Percentiles rank a stretch among this genome's conserved stretches.
Conservation (phyloP, 108 stramenopile species). For the Mayamaea pseudoterrestris region DNA sequence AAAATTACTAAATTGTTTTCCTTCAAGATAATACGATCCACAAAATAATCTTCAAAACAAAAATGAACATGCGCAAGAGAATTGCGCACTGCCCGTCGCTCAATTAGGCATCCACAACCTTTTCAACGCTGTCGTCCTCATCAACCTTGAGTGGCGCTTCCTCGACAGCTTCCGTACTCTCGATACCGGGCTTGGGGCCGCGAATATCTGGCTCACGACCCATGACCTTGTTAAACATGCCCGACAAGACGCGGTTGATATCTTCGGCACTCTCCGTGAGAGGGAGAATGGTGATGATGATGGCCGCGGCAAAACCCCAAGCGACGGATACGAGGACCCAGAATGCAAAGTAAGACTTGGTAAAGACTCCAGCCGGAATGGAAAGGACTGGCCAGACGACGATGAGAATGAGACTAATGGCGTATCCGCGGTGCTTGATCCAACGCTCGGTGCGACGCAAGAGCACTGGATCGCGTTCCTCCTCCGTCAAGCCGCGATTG, state of each 20-base stretch:
- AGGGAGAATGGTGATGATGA: slow-evolving; percentile 65
- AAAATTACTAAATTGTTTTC: no score
- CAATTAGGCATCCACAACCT: no score
- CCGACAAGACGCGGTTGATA: slow-evolving; percentile 37
- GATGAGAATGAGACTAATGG: slow-evolving; percentile 67
- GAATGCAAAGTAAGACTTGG: slow-evolving; percentile 73
- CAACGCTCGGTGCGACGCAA: slow-evolving; percentile 56
- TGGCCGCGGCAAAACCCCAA: slow-evolving; percentile 80
- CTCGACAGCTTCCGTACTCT: neutral
- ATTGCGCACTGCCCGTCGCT: no score
- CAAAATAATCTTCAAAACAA: no score
- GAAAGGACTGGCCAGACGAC: slow-evolving; percentile 84
- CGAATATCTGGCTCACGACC: slow-evolving; percentile 1
- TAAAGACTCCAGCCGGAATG: slow-evolving; percentile 78
- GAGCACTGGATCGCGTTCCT: slow-evolving; percentile 37
- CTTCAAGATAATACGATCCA: no score
- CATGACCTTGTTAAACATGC: slow-evolving; percentile 17
- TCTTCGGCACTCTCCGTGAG: slow-evolving; percentile 59
- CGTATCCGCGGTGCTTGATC: slow-evolving; percentile 73
- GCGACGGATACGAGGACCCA: slow-evolving; percentile 81
- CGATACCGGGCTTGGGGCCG: neutral
- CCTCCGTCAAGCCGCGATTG: slow-evolving; percentile 49
- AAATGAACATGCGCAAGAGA: no score
- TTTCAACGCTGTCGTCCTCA: neutral
- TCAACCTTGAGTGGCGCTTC: neutral